Percentiles rank a stretch among this genome's conserved stretches.
phyloP scores from a whole-genome alignment of 176 grass and related monocot species.

The Triticum turgidum region DNA sequence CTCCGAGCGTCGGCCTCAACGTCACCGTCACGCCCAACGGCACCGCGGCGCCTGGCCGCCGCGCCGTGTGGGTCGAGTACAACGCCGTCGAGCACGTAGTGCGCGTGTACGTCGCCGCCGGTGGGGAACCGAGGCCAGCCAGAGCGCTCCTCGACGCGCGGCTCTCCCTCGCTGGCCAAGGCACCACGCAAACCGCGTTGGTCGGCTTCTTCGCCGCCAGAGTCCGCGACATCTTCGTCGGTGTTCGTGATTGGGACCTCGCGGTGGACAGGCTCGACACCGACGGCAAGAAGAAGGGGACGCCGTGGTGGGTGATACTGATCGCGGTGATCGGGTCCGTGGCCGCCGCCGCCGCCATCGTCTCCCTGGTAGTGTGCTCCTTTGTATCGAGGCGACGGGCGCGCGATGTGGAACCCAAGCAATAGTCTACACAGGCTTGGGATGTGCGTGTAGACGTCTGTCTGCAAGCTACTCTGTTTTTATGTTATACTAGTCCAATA shows the following conservation, averaged over 20 bases:
- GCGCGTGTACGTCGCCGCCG: slow-evolving; percentile 16
- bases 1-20: slow-evolving; percentile 17
- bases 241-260: slow-evolving; percentile 24
- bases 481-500: too few species aligned
- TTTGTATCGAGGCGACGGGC: not conserved
- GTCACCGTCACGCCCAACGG: slow-evolving; percentile 25
- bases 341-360: not conserved
- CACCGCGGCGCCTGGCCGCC: not conserved
- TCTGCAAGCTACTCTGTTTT: too few species aligned
- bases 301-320: slow-evolving; percentile 17
- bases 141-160: not conserved
- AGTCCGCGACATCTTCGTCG: not conserved
- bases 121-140: not conserved
- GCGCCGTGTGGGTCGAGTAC: slow-evolving; percentile 33
- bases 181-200: not conserved
- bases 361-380: not conserved
- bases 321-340: slow-evolving; percentile 9
- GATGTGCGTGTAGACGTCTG: too few species aligned
- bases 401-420: slow-evolving; percentile 1
- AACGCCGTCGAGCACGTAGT: not conserved
- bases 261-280: not conserved
- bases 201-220: slow-evolving; percentile 22
- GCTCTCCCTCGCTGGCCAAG: not conserved
- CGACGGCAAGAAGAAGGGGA: not conserved
- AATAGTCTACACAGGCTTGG: not conserved